phyloP scores from a whole-genome alignment of 306 rosid genomes.

The Phaseolus lunatus region DNA sequence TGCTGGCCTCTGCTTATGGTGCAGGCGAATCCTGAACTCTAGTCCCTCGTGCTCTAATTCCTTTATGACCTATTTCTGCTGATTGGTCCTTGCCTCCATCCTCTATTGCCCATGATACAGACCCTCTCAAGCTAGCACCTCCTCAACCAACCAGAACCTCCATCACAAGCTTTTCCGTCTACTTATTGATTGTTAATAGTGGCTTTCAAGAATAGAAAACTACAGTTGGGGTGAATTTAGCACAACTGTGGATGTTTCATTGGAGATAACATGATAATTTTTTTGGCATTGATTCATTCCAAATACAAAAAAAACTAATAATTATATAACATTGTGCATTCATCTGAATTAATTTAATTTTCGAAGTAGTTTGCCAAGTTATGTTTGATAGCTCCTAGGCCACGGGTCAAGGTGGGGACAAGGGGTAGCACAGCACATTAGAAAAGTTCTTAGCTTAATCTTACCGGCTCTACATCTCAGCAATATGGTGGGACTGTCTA shows the following conservation, averaged over 20 bases:
- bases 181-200: background rate
- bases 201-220: background rate
- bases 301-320: background rate
- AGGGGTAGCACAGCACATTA: no score
- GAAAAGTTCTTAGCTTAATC: no score
- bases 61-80: background rate
- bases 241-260: background rate
- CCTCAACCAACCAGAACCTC: background rate
- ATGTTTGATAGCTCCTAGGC: background rate
- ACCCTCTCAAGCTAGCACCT: background rate
- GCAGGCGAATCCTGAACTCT: background rate
- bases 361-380: background rate
- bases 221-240: background rate
- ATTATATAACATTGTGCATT: background rate
- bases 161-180: background rate
- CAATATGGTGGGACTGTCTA: no score
- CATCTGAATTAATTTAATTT: background rate
- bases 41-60: background rate
- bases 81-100: background rate
- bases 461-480: no score
- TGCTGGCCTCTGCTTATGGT: background rate
- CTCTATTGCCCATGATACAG: background rate
- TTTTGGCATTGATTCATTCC: background rate
- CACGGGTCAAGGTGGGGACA: no score
- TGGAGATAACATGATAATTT: background rate